Evolutionary conservation across 2,329 filamentous ascomycete genomes (phyloP).

Genomic region (Neonectria punicea): DNA sequence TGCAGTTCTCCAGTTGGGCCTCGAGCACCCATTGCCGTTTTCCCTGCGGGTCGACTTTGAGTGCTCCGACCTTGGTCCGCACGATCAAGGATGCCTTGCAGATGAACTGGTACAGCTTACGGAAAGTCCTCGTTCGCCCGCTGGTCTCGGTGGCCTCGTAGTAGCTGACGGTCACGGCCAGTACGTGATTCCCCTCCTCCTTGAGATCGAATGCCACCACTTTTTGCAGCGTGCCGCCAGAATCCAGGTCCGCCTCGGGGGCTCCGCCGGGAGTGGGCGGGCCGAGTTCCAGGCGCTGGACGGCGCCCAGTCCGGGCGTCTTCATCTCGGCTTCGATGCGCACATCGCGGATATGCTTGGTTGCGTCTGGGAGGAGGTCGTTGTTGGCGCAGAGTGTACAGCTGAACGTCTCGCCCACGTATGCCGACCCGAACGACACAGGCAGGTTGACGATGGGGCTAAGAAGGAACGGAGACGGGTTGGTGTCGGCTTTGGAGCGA

Average conservation of each 20-base stretch:
- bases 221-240: slow-evolving; percentile 78
- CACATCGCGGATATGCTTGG: slow-evolving; percentile 75
- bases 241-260: slow-evolving; percentile 59
- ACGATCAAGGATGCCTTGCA: slow-evolving; percentile 92
- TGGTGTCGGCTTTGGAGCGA: slow-evolving; percentile 56
- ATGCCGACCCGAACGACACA: slow-evolving; percentile 90
- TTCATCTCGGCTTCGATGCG: slow-evolving; percentile 94
- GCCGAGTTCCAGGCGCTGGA: slow-evolving; percentile 74
- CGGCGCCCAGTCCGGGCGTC: slow-evolving; percentile 71
- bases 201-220: slow-evolving; percentile 89
- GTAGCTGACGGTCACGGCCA: slow-evolving; percentile 94
- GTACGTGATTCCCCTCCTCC: slow-evolving; percentile 92
- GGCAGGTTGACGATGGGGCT: slow-evolving; percentile 82
- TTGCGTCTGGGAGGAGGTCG: slow-evolving; percentile 59
- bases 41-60: slow-evolving; percentile 50
- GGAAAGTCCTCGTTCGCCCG: slow-evolving; percentile 82
- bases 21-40: slow-evolving; percentile 78
- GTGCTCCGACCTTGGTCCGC: slow-evolving; percentile 83
- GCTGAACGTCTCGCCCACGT: slow-evolving; percentile 93
- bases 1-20: slow-evolving; percentile 95
- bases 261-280: slow-evolving; percentile 35
- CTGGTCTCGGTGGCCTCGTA: slow-evolving; percentile 82
- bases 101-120: slow-evolving; percentile 96
- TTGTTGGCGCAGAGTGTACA: slow-evolving; percentile 98
- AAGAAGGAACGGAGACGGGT: slow-evolving; percentile 66